Percentiles rank a stretch among this genome's conserved stretches.
Conservation (phyloP, 805 yeast species). For the Kregervanrija fluxuum region DNA sequence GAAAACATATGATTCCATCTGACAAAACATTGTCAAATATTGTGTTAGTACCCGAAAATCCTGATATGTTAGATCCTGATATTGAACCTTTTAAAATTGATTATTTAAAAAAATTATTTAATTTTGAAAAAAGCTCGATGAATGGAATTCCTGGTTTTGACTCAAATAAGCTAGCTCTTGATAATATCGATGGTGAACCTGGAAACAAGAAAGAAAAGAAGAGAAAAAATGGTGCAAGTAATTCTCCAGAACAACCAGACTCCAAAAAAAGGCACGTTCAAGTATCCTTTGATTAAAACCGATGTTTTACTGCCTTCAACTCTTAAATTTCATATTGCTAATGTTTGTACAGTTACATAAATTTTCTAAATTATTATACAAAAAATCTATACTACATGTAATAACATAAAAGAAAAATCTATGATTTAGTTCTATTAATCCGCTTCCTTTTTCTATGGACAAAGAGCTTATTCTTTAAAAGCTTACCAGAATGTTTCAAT, state of each 20-base stretch:
- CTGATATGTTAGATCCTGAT: slow-evolving; percentile 28
- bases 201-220: slow-evolving; percentile 20
- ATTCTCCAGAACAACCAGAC: slow-evolving; percentile 18
- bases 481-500: slow-evolving; percentile 63
- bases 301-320: not conserved
- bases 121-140: slow-evolving; percentile 57
- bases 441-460: slow-evolving; percentile 12
- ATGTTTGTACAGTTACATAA: not conserved
- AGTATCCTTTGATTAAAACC: slow-evolving; percentile 21
- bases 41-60: slow-evolving; percentile 33
- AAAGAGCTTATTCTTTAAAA: slow-evolving; percentile 65
- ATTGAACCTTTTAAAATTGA: slow-evolving; percentile 43
- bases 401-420: too few relatives aligned
- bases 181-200: slow-evolving; percentile 27
- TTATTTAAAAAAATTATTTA: slow-evolving; percentile 42
- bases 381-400: not conserved
- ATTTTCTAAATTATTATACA: not conserved
- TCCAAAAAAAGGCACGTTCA: slow-evolving; percentile 27
- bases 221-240: slow-evolving; percentile 17
- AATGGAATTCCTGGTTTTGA: slow-evolving; percentile 77
- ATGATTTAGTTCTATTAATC: slow-evolving; percentile 1
- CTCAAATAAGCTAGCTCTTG: slow-evolving; percentile 56
- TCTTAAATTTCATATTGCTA: not conserved
- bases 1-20: slow-evolving; percentile 61
- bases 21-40: slow-evolving; percentile 32